Base-by-base conservation (phyloP, 345 rosid genomes). In the Conringia planisiliqua region DNA sequence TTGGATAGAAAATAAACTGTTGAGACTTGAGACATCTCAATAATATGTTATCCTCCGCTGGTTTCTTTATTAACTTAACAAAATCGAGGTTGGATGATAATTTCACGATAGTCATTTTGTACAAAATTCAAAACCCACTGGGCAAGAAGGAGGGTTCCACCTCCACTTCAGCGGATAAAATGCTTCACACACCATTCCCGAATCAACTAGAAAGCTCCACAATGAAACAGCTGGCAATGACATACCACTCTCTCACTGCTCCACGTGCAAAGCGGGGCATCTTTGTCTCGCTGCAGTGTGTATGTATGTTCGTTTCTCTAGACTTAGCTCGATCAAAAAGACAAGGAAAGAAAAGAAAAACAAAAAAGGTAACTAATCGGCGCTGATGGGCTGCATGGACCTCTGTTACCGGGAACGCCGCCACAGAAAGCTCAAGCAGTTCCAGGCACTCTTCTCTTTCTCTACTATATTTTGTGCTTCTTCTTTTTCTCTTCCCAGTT, bases 351-450 rank as follows among this genome's bases (percentile, higher is more conserved):
- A 3, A 10, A 26, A 0, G 3, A n/a, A 55, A 36, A 1, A 16
- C 7, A 47, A n/a, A 7, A 11, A 42, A 32, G 42, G 27, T 17
- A 46, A 33, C 32, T 39, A 39, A 66, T 65, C 72, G 39, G 72
- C 42, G 72, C 17, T 29, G 36, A 76, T 71, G 80, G 68, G 56
- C 55, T 48, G 6, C 57, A 0, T 50, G 13, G 62, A 64, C 54
- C 54, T 87, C 50, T 42, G 70, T 72, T 48, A 73, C 68, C 52
- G 75, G 61, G 61, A 35, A 71, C 47, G 18, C 56, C 69, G 17
- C 67, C 80, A 39, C 61, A 77, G 42, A 39, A 61, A 61, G 51
- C 76, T 79, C n/a, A 70, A 72, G 70, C 81, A 69, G 70, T 68
- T 72, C 55, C 75, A 51, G 81, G 79, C 72, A 48, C 43, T 68